Percentiles rank a stretch among this genome's conserved stretches.
phyloP scores from a whole-genome alignment of 192 early-diverging fungal species.

The Pecoramyces ruminantium region DNA sequence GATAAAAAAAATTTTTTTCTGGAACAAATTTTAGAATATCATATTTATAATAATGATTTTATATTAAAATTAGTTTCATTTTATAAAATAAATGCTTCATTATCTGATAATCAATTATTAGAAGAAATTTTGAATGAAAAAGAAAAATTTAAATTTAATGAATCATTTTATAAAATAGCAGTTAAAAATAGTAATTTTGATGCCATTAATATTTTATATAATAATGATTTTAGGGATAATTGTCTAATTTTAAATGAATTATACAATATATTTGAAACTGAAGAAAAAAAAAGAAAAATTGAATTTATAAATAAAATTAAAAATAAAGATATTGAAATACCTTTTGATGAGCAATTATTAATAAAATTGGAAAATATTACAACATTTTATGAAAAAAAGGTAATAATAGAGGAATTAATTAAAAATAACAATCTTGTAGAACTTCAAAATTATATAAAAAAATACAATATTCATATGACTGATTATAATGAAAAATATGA shows the following conservation, averaged over 20 bases:
- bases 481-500: neutral
- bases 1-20: neutral
- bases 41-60: neutral
- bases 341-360: neutral
- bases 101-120: neutral
- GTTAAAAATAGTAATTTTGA: neutral
- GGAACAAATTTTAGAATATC: neutral
- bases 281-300: neutral
- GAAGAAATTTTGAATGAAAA: neutral
- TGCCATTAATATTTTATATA: neutral
- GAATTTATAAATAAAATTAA: neutral
- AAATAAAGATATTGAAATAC: neutral
- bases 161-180: neutral
- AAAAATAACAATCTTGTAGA: neutral
- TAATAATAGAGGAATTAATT: neutral
- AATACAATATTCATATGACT: neutral
- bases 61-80: neutral
- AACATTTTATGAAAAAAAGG: neutral
- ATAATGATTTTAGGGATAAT: neutral
- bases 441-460: neutral
- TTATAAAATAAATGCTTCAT: neutral
- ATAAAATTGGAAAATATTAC: neutral
- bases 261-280: neutral
- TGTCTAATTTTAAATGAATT: neutral
- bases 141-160: neutral